A percentile compares a stretch with the other conserved stretches of the same genome.
phyloP scores from a whole-genome alignment of 2,329 filamentous ascomycete species.

The Aaosphaeria pasadenensis region DNA sequence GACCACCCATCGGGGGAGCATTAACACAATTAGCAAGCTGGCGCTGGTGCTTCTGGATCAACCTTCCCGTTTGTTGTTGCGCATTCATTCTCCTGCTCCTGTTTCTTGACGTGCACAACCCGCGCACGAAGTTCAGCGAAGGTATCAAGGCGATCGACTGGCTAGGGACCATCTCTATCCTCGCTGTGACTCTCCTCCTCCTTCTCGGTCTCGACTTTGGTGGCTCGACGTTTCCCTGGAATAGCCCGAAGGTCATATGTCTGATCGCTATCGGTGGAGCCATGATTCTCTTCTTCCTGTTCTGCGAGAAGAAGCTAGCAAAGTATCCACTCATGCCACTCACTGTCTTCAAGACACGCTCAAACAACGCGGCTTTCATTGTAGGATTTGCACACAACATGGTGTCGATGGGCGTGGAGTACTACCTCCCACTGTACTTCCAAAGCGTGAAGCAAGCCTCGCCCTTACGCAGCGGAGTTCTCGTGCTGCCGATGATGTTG shows the following conservation, averaged over 20 bases:
- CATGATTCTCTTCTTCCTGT: constrained; percentile 59
- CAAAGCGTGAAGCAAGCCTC: constrained; percentile 60
- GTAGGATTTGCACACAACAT: constrained; percentile 43
- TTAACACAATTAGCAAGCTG: constrained; percentile 41
- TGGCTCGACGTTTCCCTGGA: constrained; percentile 69
- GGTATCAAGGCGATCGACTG: constrained; percentile 49
- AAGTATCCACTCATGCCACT: constrained; percentile 73
- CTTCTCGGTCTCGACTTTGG: constrained; percentile 74
- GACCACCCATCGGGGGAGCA: constrained; percentile 49
- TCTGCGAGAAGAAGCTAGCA: constrained; percentile 69
- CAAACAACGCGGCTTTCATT: constrained; percentile 53
- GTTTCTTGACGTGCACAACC: constrained; percentile 51
- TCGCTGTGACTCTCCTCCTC: constrained; percentile 47
- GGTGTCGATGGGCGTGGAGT: constrained; percentile 51
- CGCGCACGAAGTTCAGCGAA: constrained; percentile 40
- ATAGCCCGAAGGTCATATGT: constrained; percentile 67
- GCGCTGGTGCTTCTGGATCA: constrained; percentile 42
- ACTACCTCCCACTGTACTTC: constrained; percentile 69
- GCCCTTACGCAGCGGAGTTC: constrained; percentile 54
- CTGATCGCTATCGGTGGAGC: constrained; percentile 68
- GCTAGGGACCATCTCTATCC: constrained; percentile 33
- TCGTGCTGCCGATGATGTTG: constrained; percentile 53
- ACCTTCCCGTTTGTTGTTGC: neutral
- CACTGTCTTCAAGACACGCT: constrained; percentile 60
- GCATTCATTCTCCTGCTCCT: constrained; percentile 46